Percentiles rank a stretch among this genome's conserved stretches.
Evolutionary conservation across 2,329 filamentous ascomycete species (phyloP).

Genomic region (Zarea fungicola): DNA sequence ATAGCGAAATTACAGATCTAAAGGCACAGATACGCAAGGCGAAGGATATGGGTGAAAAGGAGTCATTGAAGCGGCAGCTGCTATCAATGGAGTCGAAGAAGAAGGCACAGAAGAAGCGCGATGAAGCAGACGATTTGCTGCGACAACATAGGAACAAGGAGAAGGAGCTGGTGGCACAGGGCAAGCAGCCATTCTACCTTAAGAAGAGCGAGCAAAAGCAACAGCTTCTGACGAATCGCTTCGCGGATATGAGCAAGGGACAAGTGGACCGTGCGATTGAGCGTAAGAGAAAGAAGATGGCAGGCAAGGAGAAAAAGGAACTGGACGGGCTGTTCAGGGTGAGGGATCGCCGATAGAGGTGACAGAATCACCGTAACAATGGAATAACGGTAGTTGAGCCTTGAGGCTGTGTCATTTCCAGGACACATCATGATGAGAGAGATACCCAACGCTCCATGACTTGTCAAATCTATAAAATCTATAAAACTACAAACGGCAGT

Average conservation of each 20-base stretch:
- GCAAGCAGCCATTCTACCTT: conserved; percentile 88
- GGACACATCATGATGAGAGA: conserved; percentile 4
- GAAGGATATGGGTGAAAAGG: conserved; percentile 62
- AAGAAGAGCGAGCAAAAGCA: conserved; percentile 93
- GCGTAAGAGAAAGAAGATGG: conserved; percentile 82
- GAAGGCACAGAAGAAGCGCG: conserved; percentile 64
- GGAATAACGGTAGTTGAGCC: no score
- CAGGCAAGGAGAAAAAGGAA: conserved; percentile 76
- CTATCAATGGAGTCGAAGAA: conserved; percentile 73
- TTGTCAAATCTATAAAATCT: not conserved
- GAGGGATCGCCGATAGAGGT: conserved; percentile 12
- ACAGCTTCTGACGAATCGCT: conserved; percentile 71
- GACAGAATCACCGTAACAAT: no score
- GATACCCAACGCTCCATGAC: conserved; percentile 7
- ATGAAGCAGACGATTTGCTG: conserved; percentile 63
- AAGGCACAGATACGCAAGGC: conserved; percentile 57
- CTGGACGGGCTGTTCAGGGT: conserved; percentile 41
- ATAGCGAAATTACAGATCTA: conserved; percentile 74
- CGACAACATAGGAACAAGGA: conserved; percentile 75
- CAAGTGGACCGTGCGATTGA: conserved; percentile 82
- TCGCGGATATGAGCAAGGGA: conserved; percentile 75
- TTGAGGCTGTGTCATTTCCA: not conserved
- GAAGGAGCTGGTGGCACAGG: conserved; percentile 77
- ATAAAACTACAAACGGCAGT: conserved; percentile 1
- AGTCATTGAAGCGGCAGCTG: conserved; percentile 66